Conservation (phyloP, 768 basidiomycete genomes). For the Pholiota microspora region DNA sequence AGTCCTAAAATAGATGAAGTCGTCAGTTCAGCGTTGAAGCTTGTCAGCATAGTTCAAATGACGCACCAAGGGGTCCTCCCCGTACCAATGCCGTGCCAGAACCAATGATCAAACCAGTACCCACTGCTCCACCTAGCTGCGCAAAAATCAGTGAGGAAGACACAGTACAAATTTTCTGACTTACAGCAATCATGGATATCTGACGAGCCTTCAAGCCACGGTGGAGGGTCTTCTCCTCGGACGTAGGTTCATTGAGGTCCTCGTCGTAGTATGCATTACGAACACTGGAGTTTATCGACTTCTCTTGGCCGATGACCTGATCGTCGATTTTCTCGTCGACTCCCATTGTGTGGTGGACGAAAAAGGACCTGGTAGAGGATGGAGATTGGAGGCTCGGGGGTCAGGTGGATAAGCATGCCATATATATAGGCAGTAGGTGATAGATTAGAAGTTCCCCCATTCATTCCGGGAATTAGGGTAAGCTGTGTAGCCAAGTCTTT, state of each 20-base stretch:
- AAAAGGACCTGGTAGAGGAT: neutral
- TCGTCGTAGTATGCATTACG: slow-evolving; percentile 18
- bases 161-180: slow-evolving; percentile 4
- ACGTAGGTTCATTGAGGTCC: slow-evolving; percentile 31
- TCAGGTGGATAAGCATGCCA: neutral
- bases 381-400: neutral
- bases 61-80: slow-evolving; percentile 51
- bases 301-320: slow-evolving; percentile 13
- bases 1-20: slow-evolving; percentile 20
- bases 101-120: slow-evolving; percentile 55
- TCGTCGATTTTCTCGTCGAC: slow-evolving; percentile 23
- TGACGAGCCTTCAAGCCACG: slow-evolving; percentile 51
- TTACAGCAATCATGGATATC: slow-evolving; percentile 55
- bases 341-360: slow-evolving; percentile 11
- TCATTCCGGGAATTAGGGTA: too few relatives aligned
- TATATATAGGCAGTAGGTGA: neutral
- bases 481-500: neutral
- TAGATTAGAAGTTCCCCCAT: neutral
- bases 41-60: neutral
- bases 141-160: neutral
- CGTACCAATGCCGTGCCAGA: slow-evolving; percentile 57
- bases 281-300: slow-evolving; percentile 18
- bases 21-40: too few relatives aligned
- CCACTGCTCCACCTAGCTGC: slow-evolving; percentile 48
- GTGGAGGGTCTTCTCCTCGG: slow-evolving; percentile 39